A percentile compares a stretch with the other conserved stretches of the same genome.
Evolutionary conservation across 192 early-diverging fungal genomes (phyloP).

Genomic region (Linnemannia schmuckeri): DNA sequence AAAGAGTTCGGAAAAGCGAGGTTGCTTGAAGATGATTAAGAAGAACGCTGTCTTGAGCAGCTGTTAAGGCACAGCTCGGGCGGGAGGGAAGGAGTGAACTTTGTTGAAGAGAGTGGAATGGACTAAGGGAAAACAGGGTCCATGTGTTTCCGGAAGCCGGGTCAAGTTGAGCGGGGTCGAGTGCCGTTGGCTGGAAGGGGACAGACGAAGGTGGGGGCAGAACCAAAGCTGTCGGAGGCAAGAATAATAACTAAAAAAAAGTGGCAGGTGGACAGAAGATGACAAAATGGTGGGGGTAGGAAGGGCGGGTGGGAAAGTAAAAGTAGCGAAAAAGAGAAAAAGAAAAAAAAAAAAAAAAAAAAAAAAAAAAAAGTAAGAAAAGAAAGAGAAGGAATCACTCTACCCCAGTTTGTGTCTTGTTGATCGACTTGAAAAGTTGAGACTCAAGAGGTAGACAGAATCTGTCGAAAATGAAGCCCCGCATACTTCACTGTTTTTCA

Average conservation of each 20-base stretch:
- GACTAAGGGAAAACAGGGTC: constrained; percentile 7
- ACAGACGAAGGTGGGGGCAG: background rate
- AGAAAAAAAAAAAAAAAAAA: background rate
- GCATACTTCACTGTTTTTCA: no score
- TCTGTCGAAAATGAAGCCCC: no score
- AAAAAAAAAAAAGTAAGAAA: background rate
- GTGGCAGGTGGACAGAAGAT: background rate
- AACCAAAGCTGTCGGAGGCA: constrained; percentile 3
- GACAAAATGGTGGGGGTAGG: background rate
- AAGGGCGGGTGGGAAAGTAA: background rate
- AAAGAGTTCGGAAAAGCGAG: background rate
- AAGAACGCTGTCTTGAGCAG: background rate
- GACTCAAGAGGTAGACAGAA: no score
- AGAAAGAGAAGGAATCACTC: background rate
- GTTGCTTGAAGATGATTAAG: background rate
- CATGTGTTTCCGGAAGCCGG: background rate
- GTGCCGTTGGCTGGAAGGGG: constrained; percentile 5
- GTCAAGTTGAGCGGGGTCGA: background rate
- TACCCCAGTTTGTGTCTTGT: background rate
- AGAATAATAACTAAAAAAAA: background rate
- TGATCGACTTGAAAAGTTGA: background rate
- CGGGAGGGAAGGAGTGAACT: background rate
- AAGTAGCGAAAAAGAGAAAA: background rate
- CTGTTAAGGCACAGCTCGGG: background rate
- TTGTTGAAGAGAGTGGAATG: background rate